phyloP scores from a whole-genome alignment of 2,329 filamentous ascomycete genomes.

The Clonostachys chloroleuca region DNA sequence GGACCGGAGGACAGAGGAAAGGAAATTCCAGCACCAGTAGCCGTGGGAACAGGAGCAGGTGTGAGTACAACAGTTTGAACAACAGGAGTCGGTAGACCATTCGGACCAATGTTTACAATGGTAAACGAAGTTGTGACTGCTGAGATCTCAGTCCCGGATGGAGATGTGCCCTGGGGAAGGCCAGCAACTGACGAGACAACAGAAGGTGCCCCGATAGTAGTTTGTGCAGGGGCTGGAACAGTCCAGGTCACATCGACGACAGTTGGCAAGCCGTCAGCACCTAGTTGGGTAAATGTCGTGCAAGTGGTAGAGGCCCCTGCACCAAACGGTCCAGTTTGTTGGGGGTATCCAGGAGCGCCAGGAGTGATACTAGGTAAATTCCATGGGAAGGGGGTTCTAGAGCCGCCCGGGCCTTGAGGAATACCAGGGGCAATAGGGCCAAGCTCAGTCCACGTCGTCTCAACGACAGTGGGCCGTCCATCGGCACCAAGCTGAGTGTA shows the following conservation, averaged over 20 bases:
- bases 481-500: constrained; percentile 5
- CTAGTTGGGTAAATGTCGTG: constrained; percentile 6
- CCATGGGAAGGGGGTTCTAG: too few species aligned
- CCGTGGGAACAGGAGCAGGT: constrained; percentile 5
- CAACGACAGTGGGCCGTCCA: constrained; percentile 5
- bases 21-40: constrained; percentile 3
- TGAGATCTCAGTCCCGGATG: neutral
- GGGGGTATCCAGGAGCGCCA: neutral
- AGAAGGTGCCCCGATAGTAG: constrained; percentile 7
- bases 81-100: constrained; percentile 21
- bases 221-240: constrained; percentile 6
- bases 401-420: neutral
- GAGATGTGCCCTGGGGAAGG: constrained; percentile 10
- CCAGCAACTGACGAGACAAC: constrained; percentile 6
- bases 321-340: neutral
- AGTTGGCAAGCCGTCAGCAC: constrained; percentile 17
- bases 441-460: constrained; percentile 2
- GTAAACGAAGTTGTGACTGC: constrained; percentile 21
- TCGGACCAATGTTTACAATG: constrained; percentile 19
- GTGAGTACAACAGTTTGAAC: constrained; percentile 16
- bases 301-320: constrained; percentile 1
- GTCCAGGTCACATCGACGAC: constrained; percentile 17
- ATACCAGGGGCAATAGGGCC: constrained; percentile 1
- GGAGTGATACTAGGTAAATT: constrained; percentile 1
- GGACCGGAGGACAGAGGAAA: constrained; percentile 7